These are phyloP conservation scores for Teunomyces kruisii DNA, from an alignment of 805 yeast species.

Conservation along the genomic window DNA sequence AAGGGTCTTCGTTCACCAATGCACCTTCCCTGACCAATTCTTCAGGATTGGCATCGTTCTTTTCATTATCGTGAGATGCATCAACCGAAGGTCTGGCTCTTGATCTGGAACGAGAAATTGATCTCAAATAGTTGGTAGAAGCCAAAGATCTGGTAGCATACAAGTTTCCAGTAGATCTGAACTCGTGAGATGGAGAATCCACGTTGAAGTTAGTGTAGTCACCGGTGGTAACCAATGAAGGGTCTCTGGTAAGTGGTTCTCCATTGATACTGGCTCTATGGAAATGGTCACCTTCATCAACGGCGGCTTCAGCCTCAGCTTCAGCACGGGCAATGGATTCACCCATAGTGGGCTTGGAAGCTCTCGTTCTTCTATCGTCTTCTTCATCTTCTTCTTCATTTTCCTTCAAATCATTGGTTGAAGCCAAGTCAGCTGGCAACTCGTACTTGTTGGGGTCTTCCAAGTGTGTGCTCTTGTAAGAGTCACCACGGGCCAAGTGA, in stretches of 20 bases:
- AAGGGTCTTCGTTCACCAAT: slow-evolving; percentile 49
- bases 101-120: slow-evolving; percentile 65
- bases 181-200: slow-evolving; percentile 25
- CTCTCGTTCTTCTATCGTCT: slow-evolving; percentile 40
- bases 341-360: slow-evolving; percentile 43
- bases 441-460: slow-evolving; percentile 46
- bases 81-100: slow-evolving; percentile 34
- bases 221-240: slow-evolving; percentile 45
- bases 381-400: slow-evolving; percentile 29
- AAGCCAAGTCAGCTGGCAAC: slow-evolving; percentile 38
- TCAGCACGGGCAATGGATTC: slow-evolving; percentile 47
- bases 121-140: slow-evolving; percentile 58
- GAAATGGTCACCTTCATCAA: background rate
- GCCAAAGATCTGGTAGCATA: slow-evolving; percentile 39
- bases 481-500: slow-evolving; percentile 75
- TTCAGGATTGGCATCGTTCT: slow-evolving; percentile 29
- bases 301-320: slow-evolving; percentile 7
- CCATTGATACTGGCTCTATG: background rate
- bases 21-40: slow-evolving; percentile 60
- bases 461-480: slow-evolving; percentile 59
- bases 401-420: slow-evolving; percentile 9
- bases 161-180: slow-evolving; percentile 13
- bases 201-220: slow-evolving; percentile 47
- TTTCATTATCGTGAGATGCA: slow-evolving; percentile 27
- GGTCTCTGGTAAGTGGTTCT: slow-evolving; percentile 23